A percentile compares a stretch with the other conserved stretches of the same genome.
phyloP scores from a whole-genome alignment of 139 green algal genomes.

The Astrephomene gubernaculifera region DNA sequence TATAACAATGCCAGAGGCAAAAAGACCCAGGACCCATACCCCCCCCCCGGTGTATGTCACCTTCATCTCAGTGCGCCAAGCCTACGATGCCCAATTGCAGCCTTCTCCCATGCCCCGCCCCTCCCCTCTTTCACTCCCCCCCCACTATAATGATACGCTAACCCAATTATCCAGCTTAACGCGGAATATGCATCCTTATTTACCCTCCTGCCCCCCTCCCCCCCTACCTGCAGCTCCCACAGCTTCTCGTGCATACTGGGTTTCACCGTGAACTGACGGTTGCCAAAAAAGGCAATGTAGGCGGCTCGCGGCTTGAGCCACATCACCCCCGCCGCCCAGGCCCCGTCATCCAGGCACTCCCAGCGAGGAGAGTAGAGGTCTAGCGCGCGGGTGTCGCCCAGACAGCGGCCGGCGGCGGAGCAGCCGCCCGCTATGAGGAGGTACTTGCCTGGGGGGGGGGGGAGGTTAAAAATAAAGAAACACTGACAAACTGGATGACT shows the following conservation, averaged over 20 bases:
- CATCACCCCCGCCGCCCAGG: constrained; percentile 58
- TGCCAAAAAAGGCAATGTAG: constrained; percentile 71
- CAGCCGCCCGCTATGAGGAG: constrained; percentile 72
- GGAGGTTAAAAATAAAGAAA: too few relatives aligned
- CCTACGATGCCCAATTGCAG: too few relatives aligned
- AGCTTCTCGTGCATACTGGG: constrained; percentile 75
- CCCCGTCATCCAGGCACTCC: constrained; percentile 78
- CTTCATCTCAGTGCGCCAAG: too few relatives aligned
- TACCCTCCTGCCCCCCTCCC: background rate
- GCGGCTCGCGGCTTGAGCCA: constrained; percentile 65
- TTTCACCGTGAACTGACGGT: constrained; percentile 78
- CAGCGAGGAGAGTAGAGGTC: constrained; percentile 74
- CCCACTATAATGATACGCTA: background rate
- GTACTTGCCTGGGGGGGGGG: constrained; percentile 59
- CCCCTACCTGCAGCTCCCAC: constrained; percentile 71
- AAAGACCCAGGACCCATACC: too few relatives aligned
- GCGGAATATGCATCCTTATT: background rate
- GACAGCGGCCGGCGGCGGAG: constrained; percentile 36
- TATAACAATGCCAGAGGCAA: too few relatives aligned
- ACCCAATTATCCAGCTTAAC: too few relatives aligned
- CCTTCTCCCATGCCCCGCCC: background rate
- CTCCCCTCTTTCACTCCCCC: background rate
- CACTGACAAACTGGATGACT: too few relatives aligned
- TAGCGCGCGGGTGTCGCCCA: constrained; percentile 58
- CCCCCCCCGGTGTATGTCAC: too few relatives aligned